Base-by-base conservation (phyloP, 331 rosid genomes). In the Quercus tomentella region DNA sequence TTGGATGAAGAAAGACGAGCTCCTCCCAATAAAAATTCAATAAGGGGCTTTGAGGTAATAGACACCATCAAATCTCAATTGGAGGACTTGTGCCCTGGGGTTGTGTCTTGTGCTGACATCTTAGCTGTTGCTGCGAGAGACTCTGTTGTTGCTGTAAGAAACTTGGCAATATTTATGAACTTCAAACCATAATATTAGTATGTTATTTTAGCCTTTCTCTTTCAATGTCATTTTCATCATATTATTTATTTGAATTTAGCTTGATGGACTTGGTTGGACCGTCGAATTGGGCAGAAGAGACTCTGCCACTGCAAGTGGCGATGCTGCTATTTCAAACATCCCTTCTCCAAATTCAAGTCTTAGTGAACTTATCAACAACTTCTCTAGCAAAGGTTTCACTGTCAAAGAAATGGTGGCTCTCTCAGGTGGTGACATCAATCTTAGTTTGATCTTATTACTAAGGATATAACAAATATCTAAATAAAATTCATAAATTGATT, bases 71-170 rank as follows among this genome's bases (percentile, higher is more conserved):
- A 94, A 73, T 67, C 87, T 15, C 76, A 82, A 57, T 16, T 92
- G 6, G 97, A 94, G 79, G 78, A 54, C 1, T 26, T 43, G 6
- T 92, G 98, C 26, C 82, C 94, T 1, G 85, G 86, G 57, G 86
- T 82, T 1, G 94, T 92, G 10, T 92, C 97, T 28, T 94, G 98
- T 77, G 90, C 97, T 51, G 98, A 92, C 60, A 89, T 94, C 7
- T 17, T 91, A 7, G 72, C 93, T 0, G 77, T 91, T 41, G 94
- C 97, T 11, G 94, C 97, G 0, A 80, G 93, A 8, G 98, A 94
- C 51, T 92, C 98, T 0, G 88, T 90, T 1, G 92, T 90, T 49
- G 88, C 88, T 16, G 98, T 94, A 77, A 87, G 89, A 31, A 45
- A 30, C 52, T 45, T 11, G 4, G 3, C 52, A 10, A 0, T 45